Conservation (phyloP, 257 asterid genomes). For the Ligustrum vulgare region DNA sequence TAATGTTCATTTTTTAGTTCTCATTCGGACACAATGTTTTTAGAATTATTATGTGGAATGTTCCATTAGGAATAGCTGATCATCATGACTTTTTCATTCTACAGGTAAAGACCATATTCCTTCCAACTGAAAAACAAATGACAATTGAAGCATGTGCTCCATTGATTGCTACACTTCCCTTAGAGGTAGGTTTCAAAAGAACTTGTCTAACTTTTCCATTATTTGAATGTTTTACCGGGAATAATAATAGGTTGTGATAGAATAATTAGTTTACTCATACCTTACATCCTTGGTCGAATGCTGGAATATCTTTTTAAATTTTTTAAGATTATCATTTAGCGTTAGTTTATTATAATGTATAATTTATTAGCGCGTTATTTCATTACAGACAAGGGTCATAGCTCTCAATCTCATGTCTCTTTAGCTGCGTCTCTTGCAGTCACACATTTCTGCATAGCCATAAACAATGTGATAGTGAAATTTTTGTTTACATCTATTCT, state of each 20-base stretch:
- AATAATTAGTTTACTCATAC: not conserved
- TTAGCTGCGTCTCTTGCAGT: not conserved
- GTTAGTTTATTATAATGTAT: not conserved
- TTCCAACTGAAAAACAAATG: conserved; percentile 80
- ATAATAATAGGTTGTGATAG: not conserved
- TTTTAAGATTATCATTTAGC: not conserved
- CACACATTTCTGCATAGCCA: conserved; percentile 8
- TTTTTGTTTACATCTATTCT: not conserved
- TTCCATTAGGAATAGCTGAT: conserved; percentile 3
- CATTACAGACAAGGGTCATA: not conserved
- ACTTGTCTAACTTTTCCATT: conserved; percentile 8
- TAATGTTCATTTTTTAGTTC: conserved; percentile 10
- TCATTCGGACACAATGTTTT: not conserved
- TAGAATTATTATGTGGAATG: not conserved
- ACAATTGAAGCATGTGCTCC: conserved; percentile 86
- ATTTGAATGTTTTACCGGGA: not conserved
- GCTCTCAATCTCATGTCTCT: not conserved
- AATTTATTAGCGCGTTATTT: not conserved
- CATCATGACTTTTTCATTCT: conserved; percentile 13
- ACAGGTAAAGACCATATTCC: conserved; percentile 79
- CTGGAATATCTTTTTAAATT: not conserved
- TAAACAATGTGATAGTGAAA: not conserved
- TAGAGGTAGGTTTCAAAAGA: conserved; percentile 57
- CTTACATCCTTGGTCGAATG: not conserved
- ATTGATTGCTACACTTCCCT: conserved; percentile 81